A percentile compares a stretch with the other conserved stretches of the same genome.
Evolutionary conservation across 306 rosid species (phyloP).

Genomic region (Oemleria cerasiformis): DNA sequence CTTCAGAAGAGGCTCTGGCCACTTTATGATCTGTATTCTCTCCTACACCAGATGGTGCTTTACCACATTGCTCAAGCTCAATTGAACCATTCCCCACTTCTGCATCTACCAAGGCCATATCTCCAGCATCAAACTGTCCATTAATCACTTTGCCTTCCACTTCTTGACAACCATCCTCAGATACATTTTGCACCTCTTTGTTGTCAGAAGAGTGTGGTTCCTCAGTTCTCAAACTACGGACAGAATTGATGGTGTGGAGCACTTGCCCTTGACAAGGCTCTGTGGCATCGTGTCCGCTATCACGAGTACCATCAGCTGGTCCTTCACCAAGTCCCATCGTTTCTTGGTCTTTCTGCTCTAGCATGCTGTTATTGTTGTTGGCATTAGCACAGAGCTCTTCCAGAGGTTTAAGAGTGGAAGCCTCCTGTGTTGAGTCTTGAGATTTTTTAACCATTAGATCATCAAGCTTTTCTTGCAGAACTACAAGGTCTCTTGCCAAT

Average conservation of each 20-base stretch:
- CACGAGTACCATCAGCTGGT: slow-evolving; percentile 9
- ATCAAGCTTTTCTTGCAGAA: slow-evolving; percentile 72
- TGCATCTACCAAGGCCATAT: not conserved
- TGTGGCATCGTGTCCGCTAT: not conserved
- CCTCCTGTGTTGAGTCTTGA: slow-evolving; percentile 24
- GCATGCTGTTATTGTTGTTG: not conserved
- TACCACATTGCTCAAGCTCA: not conserved
- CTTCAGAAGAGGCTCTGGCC: not conserved
- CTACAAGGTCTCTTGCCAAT: slow-evolving; percentile 71
- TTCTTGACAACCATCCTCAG: slow-evolving; percentile 2
- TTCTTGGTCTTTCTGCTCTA: slow-evolving; percentile 23
- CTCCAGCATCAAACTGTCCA: not conserved
- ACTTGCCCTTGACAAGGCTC: slow-evolving; percentile 6
- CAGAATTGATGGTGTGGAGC: not conserved
- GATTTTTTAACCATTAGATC: slow-evolving; percentile 23
- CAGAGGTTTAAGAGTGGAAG: not conserved
- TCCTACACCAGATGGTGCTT: slow-evolving; percentile 5
- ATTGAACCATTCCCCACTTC: not conserved
- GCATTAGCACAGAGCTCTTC: slow-evolving; percentile 10
- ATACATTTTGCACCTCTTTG: not conserved
- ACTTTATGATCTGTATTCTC: not conserved
- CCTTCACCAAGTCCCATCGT: not conserved
- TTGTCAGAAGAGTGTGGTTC: not conserved
- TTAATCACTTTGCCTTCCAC: not conserved
- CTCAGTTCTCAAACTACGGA: not conserved